Percentiles rank a stretch among this genome's conserved stretches.
Evolutionary conservation across 352 stramenopile genomes (phyloP).

Genomic region (Phytopythium cucurbitacearum): DNA sequence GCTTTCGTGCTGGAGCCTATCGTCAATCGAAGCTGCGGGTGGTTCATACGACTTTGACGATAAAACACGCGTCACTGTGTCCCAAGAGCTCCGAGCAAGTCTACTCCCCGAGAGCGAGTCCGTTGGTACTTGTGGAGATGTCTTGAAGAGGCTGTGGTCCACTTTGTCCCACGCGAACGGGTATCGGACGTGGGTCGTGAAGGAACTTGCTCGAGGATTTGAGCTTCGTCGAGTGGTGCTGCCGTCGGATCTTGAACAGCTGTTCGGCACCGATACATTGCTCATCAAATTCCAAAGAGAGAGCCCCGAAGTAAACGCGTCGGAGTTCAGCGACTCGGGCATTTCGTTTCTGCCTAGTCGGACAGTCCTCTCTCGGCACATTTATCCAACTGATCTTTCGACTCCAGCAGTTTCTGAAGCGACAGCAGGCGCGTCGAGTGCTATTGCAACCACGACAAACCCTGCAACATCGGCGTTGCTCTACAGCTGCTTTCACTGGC

Average conservation of each 20-base stretch:
- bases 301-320: slow-evolving; percentile 3
- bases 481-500: slow-evolving; percentile 21
- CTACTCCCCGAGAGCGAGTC: slow-evolving; percentile 13
- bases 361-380: slow-evolving; percentile 57
- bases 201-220: slow-evolving; percentile 10
- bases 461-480: not conserved
- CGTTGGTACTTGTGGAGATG: slow-evolving; percentile 22
- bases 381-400: slow-evolving; percentile 19
- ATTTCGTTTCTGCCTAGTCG: slow-evolving; percentile 38
- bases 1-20: not conserved
- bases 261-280: slow-evolving; percentile 42
- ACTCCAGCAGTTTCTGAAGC: not conserved
- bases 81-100: slow-evolving; percentile 26
- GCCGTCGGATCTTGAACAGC: slow-evolving; percentile 34
- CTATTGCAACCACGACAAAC: not conserved
- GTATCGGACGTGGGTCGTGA: slow-evolving; percentile 32
- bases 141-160: slow-evolving; percentile 37
- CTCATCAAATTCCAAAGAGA: slow-evolving; percentile 23
- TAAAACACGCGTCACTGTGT: slow-evolving; percentile 16
- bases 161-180: slow-evolving; percentile 21
- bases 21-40: not conserved
- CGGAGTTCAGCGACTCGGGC: slow-evolving; percentile 20
- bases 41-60: slow-evolving; percentile 15
- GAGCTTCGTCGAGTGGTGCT: slow-evolving; percentile 35
- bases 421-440: not conserved